Percentiles rank a stretch among this genome's conserved stretches.
phyloP scores from a whole-genome alignment of 352 stramenopile species.

The Pythium dissotocum region DNA sequence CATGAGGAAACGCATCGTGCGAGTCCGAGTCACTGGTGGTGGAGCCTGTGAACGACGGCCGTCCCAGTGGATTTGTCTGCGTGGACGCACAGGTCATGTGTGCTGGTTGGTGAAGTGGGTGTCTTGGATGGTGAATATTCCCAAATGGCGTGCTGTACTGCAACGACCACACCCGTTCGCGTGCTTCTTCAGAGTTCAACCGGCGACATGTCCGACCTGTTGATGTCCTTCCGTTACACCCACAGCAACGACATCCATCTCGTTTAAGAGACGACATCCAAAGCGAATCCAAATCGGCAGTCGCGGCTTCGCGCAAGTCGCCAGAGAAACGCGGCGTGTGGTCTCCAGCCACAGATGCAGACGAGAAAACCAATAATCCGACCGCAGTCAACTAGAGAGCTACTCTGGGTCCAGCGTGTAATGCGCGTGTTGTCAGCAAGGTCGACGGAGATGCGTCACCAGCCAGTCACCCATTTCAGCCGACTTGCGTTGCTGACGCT shows the following conservation, averaged over 20 bases:
- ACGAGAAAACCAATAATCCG: neutral
- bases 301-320: conserved; percentile 2
- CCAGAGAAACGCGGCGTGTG: neutral
- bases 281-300: neutral
- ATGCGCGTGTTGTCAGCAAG: conserved; percentile 13
- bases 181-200: neutral
- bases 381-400: neutral
- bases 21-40: neutral
- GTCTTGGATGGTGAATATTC: conserved; percentile 1
- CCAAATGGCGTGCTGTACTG: neutral
- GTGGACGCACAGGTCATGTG: neutral
- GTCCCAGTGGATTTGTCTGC: neutral
- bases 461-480: neutral
- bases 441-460: conserved; percentile 16
- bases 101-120: neutral
- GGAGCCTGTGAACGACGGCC: neutral
- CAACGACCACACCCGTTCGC: neutral
- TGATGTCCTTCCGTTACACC: neutral
- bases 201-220: conserved; percentile 5
- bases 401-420: neutral
- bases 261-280: neutral
- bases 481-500: conserved; percentile 14
- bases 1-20: neutral
- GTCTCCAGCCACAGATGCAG: neutral
- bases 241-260: conserved; percentile 1